Evolutionary conservation across 1,139 yeast species (phyloP).

Genomic region (Meyerozyma carpophila): DNA sequence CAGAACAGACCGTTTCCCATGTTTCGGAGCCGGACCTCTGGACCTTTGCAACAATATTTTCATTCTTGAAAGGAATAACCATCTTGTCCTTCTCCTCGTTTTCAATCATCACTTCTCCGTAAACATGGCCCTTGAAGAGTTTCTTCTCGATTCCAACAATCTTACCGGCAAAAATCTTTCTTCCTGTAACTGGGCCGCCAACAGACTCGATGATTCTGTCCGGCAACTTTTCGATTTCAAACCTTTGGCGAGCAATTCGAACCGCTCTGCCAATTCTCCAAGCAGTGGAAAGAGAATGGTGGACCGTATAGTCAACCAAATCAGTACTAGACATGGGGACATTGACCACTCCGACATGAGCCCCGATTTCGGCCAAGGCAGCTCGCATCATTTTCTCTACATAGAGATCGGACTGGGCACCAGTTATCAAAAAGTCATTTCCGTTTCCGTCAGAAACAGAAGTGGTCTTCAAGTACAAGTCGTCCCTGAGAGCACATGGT

Average conservation of each 20-base stretch:
- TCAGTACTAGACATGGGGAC: conserved; percentile 22
- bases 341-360: conserved; percentile 32
- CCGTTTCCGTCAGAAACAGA: conserved; percentile 44
- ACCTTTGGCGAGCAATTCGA: conserved; percentile 25
- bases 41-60: conserved; percentile 30
- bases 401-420: conserved; percentile 24
- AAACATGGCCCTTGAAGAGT: conserved; percentile 38
- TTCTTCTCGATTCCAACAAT: conserved; percentile 37
- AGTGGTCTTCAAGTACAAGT: conserved; percentile 23
- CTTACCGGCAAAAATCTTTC: conserved; percentile 35
- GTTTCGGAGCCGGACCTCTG: conserved; percentile 12
- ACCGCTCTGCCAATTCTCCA: conserved; percentile 48
- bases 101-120: conserved; percentile 42
- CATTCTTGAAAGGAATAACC: conserved; percentile 42
- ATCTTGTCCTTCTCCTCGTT: conserved; percentile 13
- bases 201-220: conserved; percentile 30
- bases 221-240: conserved; percentile 30
- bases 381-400: conserved; percentile 37
- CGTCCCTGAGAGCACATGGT: conserved; percentile 18
- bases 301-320: conserved; percentile 19
- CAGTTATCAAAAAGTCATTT: conserved; percentile 28
- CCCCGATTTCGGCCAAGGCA: conserved; percentile 33
- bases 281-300: conserved; percentile 32
- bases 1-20: conserved; percentile 26
- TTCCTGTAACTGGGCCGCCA: conserved; percentile 29